phyloP scores from a whole-genome alignment of 768 basidiomycete genomes.

The Naganishia onofrii region DNA sequence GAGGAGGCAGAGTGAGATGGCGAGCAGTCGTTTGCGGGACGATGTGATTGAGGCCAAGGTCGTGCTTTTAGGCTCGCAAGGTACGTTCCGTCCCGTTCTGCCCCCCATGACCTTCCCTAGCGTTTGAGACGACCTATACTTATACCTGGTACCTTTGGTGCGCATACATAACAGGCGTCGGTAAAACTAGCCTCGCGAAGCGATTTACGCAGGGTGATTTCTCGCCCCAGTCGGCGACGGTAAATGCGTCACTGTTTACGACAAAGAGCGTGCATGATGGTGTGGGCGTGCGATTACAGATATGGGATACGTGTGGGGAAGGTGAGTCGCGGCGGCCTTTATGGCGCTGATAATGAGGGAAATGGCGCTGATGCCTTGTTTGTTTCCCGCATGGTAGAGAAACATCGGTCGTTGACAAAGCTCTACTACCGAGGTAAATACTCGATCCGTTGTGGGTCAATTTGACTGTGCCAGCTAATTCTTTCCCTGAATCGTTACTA shows the following conservation, averaged over 20 bases:
- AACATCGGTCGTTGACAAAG: slow-evolving; percentile 32
- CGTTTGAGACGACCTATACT: no score
- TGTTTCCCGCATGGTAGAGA: not conserved
- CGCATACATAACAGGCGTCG: slow-evolving; percentile 63
- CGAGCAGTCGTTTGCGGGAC: slow-evolving; percentile 51
- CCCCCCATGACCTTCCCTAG: no score
- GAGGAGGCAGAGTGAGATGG: slow-evolving; percentile 55
- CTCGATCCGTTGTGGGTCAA: no score
- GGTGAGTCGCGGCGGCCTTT: slow-evolving; percentile 28
- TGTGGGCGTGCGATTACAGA: slow-evolving; percentile 66
- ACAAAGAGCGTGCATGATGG: slow-evolving; percentile 86
- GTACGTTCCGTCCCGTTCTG: no score
- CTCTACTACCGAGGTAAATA: slow-evolving; percentile 31
- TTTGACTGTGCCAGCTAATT: slow-evolving; percentile 54
- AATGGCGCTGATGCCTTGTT: not conserved
- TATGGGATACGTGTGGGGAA: slow-evolving; percentile 40
- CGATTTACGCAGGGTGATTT: slow-evolving; percentile 89
- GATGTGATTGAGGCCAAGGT: slow-evolving; percentile 90
- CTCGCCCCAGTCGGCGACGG: slow-evolving; percentile 82
- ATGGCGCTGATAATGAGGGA: no score
- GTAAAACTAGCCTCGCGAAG: slow-evolving; percentile 85
- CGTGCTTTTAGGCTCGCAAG: slow-evolving; percentile 85
- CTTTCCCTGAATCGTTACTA: slow-evolving; percentile 56
- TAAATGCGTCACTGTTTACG: slow-evolving; percentile 88
- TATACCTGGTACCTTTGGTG: no score